A percentile compares a stretch with the other conserved stretches of the same genome.
Conservation (phyloP, 192 early-diverging fungal genomes). For the Backusella circina region DNA sequence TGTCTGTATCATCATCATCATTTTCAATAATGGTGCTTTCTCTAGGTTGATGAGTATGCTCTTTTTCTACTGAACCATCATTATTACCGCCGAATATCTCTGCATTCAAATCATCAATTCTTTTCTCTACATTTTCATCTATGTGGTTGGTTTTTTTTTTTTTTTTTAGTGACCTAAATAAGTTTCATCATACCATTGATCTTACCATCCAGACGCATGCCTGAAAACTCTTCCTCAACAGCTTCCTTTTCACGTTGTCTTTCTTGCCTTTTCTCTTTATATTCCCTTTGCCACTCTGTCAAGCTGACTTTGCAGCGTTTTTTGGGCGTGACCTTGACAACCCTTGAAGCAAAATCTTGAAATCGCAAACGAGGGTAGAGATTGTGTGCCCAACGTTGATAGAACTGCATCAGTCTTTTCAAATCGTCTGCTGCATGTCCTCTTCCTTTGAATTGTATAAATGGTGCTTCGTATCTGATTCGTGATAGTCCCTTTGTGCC, state of each 20-base stretch:
- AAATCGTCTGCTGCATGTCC: slow-evolving; percentile 15
- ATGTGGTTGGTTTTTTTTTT: too few relatives aligned
- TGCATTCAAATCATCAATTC: not conserved
- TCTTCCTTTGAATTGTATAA: not conserved
- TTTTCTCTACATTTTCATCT: not conserved
- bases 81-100: not conserved
- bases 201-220: slow-evolving; percentile 17
- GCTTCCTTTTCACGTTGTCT: not conserved
- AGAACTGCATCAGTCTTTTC: slow-evolving; percentile 21
- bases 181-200: too few relatives aligned
- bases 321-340: slow-evolving; percentile 15
- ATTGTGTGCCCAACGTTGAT: slow-evolving; percentile 32
- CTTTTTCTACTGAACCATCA: not conserved
- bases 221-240: not conserved
- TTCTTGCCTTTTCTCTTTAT: not conserved
- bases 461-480: slow-evolving; percentile 4
- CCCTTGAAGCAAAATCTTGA: slow-evolving; percentile 18
- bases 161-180: too few relatives aligned
- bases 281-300: slow-evolving; percentile 1
- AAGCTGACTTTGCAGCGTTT: not conserved
- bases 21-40: not conserved
- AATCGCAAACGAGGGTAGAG: slow-evolving; percentile 25
- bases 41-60: not conserved
- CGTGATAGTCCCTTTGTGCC: not conserved
- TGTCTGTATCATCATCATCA: not conserved